Conservation (phyloP, 805 yeast species). For the Candida loeiensis region DNA sequence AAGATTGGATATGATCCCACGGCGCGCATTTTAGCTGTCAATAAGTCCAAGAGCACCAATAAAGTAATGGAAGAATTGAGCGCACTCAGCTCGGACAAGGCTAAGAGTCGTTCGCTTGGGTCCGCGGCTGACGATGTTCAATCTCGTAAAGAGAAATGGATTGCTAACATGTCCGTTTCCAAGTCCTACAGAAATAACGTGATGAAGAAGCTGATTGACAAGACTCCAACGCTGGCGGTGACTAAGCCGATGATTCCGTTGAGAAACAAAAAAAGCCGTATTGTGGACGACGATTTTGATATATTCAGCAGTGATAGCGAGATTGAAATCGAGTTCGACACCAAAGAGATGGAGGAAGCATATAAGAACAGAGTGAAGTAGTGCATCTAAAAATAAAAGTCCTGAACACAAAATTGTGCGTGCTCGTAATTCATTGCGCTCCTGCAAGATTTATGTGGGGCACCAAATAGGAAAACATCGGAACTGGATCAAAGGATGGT, state of each 20-base stretch:
- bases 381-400: background rate
- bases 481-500: background rate
- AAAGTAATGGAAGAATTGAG: slow-evolving; percentile 19
- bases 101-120: slow-evolving; percentile 15
- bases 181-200: slow-evolving; percentile 15
- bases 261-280: slow-evolving; percentile 6
- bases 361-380: slow-evolving; percentile 12
- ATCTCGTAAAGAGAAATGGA: slow-evolving; percentile 22
- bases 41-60: slow-evolving; percentile 8
- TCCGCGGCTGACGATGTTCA: slow-evolving; percentile 17
- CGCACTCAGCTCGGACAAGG: slow-evolving; percentile 18
- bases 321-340: slow-evolving; percentile 29
- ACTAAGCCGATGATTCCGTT: slow-evolving; percentile 2
- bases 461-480: background rate
- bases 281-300: slow-evolving; percentile 10
- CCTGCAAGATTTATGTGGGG: slow-evolving; percentile 1
- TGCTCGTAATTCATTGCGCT: background rate
- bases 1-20: slow-evolving; percentile 55
- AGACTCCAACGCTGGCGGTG: slow-evolving; percentile 3
- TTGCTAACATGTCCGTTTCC: slow-evolving; percentile 17
- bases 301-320: slow-evolving; percentile 22
- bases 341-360: slow-evolving; percentile 18
- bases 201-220: slow-evolving; percentile 10
- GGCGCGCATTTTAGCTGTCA: slow-evolving; percentile 10
- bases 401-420: background rate